Conservation (phyloP, 306 rosid genomes). For the Citrullus mucosospermus region DNA sequence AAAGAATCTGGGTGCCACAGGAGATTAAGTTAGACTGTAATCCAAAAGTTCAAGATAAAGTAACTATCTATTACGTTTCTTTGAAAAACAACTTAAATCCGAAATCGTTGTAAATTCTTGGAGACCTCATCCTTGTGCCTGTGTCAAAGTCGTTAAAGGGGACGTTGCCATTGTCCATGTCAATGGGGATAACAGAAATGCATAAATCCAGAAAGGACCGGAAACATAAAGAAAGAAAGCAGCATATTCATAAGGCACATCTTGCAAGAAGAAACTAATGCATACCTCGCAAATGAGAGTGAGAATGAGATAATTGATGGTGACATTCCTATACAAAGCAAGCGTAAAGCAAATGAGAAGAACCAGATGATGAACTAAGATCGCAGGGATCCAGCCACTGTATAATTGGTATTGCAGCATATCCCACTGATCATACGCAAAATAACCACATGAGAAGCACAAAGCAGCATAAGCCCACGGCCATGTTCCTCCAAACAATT, state of each 20-base stretch:
- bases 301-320: conserved; percentile 92
- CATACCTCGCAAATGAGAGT: conserved; percentile 87
- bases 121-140: neutral
- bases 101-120: neutral
- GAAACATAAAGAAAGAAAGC: neutral
- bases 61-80: neutral
- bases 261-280: neutral
- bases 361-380: conserved; percentile 74
- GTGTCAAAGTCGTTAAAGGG: neutral
- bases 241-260: neutral
- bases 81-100: neutral
- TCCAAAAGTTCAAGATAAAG: neutral
- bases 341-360: conserved; percentile 89
- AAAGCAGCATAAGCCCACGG: conserved; percentile 75
- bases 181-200: neutral
- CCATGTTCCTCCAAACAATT: conserved; percentile 66
- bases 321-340: conserved; percentile 76
- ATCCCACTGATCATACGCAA: conserved; percentile 96
- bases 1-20: neutral
- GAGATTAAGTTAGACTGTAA: neutral
- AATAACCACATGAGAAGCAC: conserved; percentile 96
- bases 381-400: conserved; percentile 70
- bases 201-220: neutral
- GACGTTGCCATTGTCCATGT: neutral
- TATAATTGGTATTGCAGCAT: conserved; percentile 64